phyloP scores from a whole-genome alignment of 1,284 basidiomycete genomes.

The Coriolopsis trogii region DNA sequence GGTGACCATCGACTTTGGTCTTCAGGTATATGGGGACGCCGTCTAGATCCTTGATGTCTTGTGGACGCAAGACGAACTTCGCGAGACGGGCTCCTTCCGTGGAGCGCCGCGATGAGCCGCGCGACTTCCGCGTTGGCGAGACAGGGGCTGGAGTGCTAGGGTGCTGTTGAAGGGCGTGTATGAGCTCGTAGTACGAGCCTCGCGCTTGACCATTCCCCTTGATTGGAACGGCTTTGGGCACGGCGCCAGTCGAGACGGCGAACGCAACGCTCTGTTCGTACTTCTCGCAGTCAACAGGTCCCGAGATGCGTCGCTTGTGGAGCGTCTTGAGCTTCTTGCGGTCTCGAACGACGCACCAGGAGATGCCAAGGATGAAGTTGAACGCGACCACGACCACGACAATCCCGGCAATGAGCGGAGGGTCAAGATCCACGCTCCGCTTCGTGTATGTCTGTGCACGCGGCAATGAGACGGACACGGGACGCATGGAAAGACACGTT shows the following conservation, averaged over 20 bases:
- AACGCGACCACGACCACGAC: conserved; percentile 25
- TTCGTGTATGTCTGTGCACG: conserved; percentile 16
- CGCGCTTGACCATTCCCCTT: conserved; percentile 1
- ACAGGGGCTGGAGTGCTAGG: conserved; percentile 1
- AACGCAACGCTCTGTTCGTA: conserved; percentile 19
- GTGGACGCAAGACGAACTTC: conserved; percentile 17
- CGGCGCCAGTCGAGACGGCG: conserved; percentile 9
- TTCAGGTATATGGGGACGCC: conserved; percentile 18
- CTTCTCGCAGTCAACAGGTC: conserved; percentile 16
- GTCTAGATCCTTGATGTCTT: conserved; percentile 17
- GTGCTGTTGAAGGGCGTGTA: conserved; percentile 18
- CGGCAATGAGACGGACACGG: conserved; percentile 1
- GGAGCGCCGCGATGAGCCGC: conserved; percentile 12
- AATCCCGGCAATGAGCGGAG: conserved; percentile 26
- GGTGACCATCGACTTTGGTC: conserved; percentile 3
- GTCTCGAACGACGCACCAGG: conserved; percentile 23
- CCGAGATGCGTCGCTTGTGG: conserved; percentile 14
- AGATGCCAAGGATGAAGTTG: conserved; percentile 24
- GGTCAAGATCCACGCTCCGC: conserved; percentile 15
- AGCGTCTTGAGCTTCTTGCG: conserved; percentile 10
- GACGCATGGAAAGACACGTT: neutral
- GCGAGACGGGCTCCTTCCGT: conserved; percentile 7
- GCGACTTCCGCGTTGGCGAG: conserved; percentile 11
- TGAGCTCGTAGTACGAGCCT: conserved; percentile 18
- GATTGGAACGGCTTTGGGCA: neutral